Evolutionary conservation across 495 filamentous ascomycete genomes (phyloP).

Genomic region (Beverwykella pulmonaria): DNA sequence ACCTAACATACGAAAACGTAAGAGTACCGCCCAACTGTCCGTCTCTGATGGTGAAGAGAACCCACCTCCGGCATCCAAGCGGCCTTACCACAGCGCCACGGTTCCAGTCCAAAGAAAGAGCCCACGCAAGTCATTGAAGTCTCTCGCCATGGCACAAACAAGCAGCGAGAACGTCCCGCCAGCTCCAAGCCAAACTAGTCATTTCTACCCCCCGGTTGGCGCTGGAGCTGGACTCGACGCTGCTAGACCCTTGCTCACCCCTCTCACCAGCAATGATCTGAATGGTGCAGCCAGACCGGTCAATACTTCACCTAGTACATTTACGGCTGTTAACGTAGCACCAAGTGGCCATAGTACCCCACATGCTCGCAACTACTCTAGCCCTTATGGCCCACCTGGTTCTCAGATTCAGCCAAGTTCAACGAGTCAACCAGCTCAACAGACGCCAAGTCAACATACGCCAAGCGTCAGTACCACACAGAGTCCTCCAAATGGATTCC

Average conservation of each 20-base stretch:
- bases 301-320: slow-evolving; percentile 6
- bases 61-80: neutral
- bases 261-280: slow-evolving; percentile 19
- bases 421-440: no score
- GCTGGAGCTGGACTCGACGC: neutral
- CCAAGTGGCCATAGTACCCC: neutral
- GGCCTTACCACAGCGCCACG: slow-evolving; percentile 9
- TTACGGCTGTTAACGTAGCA: slow-evolving; percentile 21
- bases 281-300: slow-evolving; percentile 15
- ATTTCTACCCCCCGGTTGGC: neutral
- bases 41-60: slow-evolving; percentile 11
- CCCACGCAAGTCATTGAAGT: slow-evolving; percentile 21
- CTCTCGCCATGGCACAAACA: neutral
- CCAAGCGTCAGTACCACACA: neutral
- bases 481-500: neutral
- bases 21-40: slow-evolving; percentile 3
- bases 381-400: slow-evolving; percentile 5
- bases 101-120: slow-evolving; percentile 6
- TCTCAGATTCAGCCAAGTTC: neutral
- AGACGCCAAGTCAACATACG: no score
- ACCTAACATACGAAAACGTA: neutral
- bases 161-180: slow-evolving; percentile 16
- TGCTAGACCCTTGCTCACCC: slow-evolving; percentile 15
- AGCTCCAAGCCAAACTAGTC: neutral
- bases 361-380: slow-evolving; percentile 11